A percentile compares a stretch with the other conserved stretches of the same genome.
Conservation (phyloP, 371 early-diverging fungal species). For the Mortierella sp. region DNA sequence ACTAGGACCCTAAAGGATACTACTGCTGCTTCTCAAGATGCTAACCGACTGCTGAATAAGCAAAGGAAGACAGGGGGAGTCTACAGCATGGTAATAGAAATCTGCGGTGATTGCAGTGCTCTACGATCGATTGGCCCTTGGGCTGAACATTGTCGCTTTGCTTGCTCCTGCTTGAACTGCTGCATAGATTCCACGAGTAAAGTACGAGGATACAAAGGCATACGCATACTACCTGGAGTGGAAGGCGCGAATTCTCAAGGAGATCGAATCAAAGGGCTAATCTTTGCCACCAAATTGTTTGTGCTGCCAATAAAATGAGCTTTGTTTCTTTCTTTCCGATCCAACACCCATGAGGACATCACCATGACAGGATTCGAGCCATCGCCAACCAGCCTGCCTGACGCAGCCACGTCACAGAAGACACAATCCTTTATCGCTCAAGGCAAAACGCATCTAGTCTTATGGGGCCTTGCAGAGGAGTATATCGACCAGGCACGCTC, state of each 20-base stretch:
- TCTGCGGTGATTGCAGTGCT: not conserved
- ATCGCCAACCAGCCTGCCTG: constrained; percentile 5
- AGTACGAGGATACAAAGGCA: constrained; percentile 33
- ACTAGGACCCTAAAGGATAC: constrained; percentile 17
- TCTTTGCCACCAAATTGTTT: not conserved
- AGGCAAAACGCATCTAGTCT: constrained; percentile 36
- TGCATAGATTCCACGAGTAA: constrained; percentile 41
- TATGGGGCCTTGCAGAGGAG: constrained; percentile 49
- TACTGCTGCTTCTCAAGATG: constrained; percentile 15
- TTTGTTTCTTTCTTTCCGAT: too few species aligned
- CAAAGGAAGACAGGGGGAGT: constrained; percentile 35
- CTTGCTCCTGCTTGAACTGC: too few species aligned
- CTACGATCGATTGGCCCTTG: not conserved
- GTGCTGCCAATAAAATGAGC: not conserved
- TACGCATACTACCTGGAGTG: constrained; percentile 40
- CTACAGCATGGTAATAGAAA: constrained; percentile 42
- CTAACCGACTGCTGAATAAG: constrained; percentile 6
- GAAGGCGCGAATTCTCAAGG: constrained; percentile 23
- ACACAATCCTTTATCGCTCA: constrained; percentile 13
- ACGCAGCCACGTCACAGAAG: not conserved
- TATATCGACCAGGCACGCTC: constrained; percentile 39
- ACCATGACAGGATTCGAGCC: constrained; percentile 4
- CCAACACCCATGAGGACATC: not conserved
- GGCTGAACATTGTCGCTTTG: too few species aligned
- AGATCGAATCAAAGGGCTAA: constrained; percentile 2